These are phyloP conservation scores for Ophiostoma piceae DNA, from an alignment of 2,329 filamentous ascomycete species.

Conservation along the genomic window DNA sequence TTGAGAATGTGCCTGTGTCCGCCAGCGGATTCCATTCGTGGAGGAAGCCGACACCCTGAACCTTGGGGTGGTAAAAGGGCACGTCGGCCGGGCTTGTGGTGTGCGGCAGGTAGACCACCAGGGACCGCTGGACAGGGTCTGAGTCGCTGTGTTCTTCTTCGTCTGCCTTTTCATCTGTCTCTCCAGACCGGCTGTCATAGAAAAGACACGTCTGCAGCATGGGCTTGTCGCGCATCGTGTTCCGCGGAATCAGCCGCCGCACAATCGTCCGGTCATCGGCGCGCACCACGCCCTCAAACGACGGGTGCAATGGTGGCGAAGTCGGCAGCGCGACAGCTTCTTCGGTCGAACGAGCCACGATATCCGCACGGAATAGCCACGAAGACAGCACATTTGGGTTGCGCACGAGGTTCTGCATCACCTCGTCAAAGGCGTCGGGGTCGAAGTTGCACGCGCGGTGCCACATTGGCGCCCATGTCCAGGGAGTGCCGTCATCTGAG, in stretches of 20 bases:
- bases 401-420: conserved; percentile 68
- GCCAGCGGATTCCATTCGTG: conserved; percentile 54
- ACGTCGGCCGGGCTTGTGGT: conserved; percentile 54
- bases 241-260: conserved; percentile 74
- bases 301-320: conserved; percentile 25
- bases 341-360: conserved; percentile 51
- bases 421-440: conserved; percentile 56
- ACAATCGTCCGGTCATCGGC: conserved; percentile 60
- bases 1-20: conserved; percentile 47
- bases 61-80: conserved; percentile 83
- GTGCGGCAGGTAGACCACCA: conserved; percentile 78
- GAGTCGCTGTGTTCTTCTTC: conserved; percentile 26
- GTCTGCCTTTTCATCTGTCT: conserved; percentile 6
- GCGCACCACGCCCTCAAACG: conserved; percentile 24
- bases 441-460: conserved; percentile 57
- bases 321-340: not conserved
- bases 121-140: conserved; percentile 35
- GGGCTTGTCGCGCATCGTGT: conserved; percentile 66
- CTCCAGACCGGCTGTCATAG: conserved; percentile 39
- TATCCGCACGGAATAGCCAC: conserved; percentile 73
- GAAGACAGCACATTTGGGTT: conserved; percentile 77
- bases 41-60: conserved; percentile 68
- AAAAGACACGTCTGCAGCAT: conserved; percentile 80
- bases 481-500: not conserved
- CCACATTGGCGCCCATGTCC: conserved; percentile 51